Conservation (phyloP, 78 protist genomes). For the Dictyostelium brefeldianum region DNA sequence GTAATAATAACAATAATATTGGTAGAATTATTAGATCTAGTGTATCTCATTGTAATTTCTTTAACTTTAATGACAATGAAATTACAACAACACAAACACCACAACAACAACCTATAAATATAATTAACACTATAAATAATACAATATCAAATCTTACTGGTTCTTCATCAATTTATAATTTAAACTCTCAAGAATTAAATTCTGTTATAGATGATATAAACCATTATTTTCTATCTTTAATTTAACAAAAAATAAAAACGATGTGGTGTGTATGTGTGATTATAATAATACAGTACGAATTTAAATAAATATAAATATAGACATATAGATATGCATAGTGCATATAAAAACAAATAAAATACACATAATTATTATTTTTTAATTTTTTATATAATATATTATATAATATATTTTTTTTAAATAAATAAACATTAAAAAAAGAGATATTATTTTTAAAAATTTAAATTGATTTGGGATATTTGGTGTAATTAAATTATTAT, state of each 20-base stretch:
- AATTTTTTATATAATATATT: too few species aligned
- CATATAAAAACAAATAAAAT: too few species aligned
- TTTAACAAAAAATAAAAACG: slow-evolving; percentile 4
- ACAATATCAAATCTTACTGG: not conserved
- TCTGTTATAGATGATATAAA: not conserved
- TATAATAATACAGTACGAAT: not conserved
- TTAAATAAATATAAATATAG: not conserved
- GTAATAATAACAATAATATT: not conserved
- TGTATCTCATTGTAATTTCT: not conserved
- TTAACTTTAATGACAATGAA: not conserved
- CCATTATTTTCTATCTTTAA: not conserved
- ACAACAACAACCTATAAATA: not conserved
- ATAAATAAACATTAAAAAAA: too few species aligned
- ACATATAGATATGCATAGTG: too few species aligned
- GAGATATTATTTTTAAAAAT: too few species aligned
- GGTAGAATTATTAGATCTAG: not conserved
- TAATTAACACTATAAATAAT: not conserved
- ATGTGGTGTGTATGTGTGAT: too few species aligned
- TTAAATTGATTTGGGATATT: too few species aligned
- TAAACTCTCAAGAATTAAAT: not conserved
- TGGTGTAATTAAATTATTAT: too few species aligned
- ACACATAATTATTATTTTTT: not conserved
- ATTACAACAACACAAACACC: not conserved
- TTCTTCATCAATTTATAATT: not conserved
- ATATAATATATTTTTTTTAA: too few species aligned